Base-by-base conservation (phyloP, 2,329 filamentous ascomycete genomes). In the Ploettnerulaceae sp. region DNA sequence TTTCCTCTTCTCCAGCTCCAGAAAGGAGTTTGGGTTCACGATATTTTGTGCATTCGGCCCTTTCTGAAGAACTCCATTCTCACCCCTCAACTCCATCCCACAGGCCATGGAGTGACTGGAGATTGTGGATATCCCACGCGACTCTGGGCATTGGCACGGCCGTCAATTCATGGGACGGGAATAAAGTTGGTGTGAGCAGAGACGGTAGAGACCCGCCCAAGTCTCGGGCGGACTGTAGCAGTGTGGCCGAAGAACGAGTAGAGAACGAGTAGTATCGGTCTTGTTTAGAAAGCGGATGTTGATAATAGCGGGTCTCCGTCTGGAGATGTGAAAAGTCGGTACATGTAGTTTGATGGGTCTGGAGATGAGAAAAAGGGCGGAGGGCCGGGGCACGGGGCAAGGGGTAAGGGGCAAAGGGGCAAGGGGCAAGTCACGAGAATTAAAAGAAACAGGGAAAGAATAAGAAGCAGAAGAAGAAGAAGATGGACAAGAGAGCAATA, bases 131-230 rank as follows among this genome's bases (percentile, higher is more conserved):
- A 37, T 29, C 24, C 31, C 37, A 37, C 28, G 45, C 35, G 45
- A 37, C n/a, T 32, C 20, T 18, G n/a, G n/a, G n/a, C n/a, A n/a
- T n/a, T n/a, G n/a, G n/a, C n/a, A n/a, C n/a, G n/a, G n/a, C n/a
- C n/a, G n/a, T n/a, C n/a, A n/a, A n/a, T n/a, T n/a, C n/a, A n/a
- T n/a, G n/a, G n/a, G n/a, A n/a, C n/a, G n/a, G n/a, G n/a, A n/a
- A n/a, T n/a, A n/a, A n/a, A n/a, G n/a, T n/a, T n/a, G n/a, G n/a
- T n/a, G n/a, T 8, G 15, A 8, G 15, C 7, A 18, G 25, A 17
- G n/a, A n/a, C n/a, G n/a, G n/a, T n/a, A n/a, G n/a, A 40, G 40
- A 49, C 41, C 40, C 47, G 47, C 37, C 37, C 36, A 32, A n/a
- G n/a, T n/a, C 12, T 49, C 40, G 47, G 47, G 44, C 46, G 22